Base-by-base conservation (phyloP, 148 eudicot genomes). In the Persicaria tinctoria region DNA sequence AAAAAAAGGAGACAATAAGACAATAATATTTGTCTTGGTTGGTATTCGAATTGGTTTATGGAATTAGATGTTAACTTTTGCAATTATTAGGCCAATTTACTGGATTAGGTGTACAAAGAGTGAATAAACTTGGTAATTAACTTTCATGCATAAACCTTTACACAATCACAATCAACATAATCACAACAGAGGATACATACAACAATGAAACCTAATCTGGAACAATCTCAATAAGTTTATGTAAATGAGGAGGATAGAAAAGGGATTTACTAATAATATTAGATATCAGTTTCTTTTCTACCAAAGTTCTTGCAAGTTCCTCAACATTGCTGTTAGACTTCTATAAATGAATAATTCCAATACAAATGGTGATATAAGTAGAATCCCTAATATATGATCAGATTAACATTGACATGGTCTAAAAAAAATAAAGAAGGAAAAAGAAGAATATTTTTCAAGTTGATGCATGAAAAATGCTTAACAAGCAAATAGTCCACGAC, bases 251-350 rank as follows among this genome's bases (percentile, higher is more conserved):
- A 17, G 70, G 27, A 38, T 20, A 18, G 18, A 17, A 20, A 47
- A 46, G 51, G 46, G 9, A 41, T 54, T 55, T 84, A 92, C 97
- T 93, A 60, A 94, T 87, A n/a, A 94, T 87, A 74, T 94, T 93
- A 18, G 93, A 97, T 69, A 92, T 81, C 27, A 88, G 78, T 75
- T 90, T 92, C 87, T 89, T 93, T 63, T 89, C 97, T 82, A 85
- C 84, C 77, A 92, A 79, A 54, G 78, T 78, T 75, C 82, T 86
- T 1, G 92, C 97, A 77, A 94, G 80, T 75, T 88, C 93, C 82
- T 86, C 85, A 62, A 94, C 96, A 78, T 90, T 87, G 78, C 80
- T 81, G 64, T 92, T 81, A 6, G 86, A 87, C 74, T 85, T 89
- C 98, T 94, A 72, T 64, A 77, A 7, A 63, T 27, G 45, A 32